These are phyloP conservation scores for Euphorbia corollata DNA, from an alignment of 441 rosid genomes.

Conservation along the genomic window DNA sequence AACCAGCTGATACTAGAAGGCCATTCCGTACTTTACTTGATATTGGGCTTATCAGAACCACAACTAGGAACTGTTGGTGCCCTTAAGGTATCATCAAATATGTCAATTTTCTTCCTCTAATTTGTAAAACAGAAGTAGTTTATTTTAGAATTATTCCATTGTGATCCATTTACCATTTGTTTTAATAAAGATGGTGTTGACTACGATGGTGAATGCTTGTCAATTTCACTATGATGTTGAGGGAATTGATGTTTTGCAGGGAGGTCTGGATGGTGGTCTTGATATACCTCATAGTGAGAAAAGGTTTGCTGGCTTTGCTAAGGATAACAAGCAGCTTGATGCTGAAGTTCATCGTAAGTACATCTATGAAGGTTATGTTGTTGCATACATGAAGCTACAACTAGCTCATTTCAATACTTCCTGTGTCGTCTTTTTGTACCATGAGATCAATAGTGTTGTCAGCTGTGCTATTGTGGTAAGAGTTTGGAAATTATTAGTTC, in stretches of 20 bases:
- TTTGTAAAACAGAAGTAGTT: background rate
- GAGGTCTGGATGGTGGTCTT: slow-evolving; percentile 85
- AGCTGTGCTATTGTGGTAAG: background rate
- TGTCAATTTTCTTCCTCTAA: background rate
- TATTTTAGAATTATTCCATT: background rate
- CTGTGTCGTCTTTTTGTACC: too few species aligned
- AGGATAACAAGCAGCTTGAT: slow-evolving; percentile 72
- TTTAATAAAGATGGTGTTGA: background rate
- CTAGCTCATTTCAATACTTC: background rate
- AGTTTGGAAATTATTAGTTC: too few species aligned
- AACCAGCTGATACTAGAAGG: slow-evolving; percentile 76
- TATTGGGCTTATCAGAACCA: slow-evolving; percentile 79
- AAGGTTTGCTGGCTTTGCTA: slow-evolving; percentile 79
- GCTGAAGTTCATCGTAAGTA: slow-evolving; percentile 71
- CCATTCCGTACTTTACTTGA: slow-evolving; percentile 97
- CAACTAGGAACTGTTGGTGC: slow-evolving; percentile 87
- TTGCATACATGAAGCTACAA: slow-evolving; percentile 65
- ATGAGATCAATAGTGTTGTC: background rate
- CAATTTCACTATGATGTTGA: background rate
- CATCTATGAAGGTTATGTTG: slow-evolving; percentile 76
- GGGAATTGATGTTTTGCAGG: slow-evolving; percentile 27
- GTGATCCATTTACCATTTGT: background rate
- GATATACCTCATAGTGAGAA: slow-evolving; percentile 94
- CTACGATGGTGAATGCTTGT: background rate
- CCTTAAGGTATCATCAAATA: slow-evolving; percentile 47